These are phyloP conservation scores for Gymnopilus junonius DNA, from an alignment of 768 basidiomycete species.

Conservation along the genomic window DNA sequence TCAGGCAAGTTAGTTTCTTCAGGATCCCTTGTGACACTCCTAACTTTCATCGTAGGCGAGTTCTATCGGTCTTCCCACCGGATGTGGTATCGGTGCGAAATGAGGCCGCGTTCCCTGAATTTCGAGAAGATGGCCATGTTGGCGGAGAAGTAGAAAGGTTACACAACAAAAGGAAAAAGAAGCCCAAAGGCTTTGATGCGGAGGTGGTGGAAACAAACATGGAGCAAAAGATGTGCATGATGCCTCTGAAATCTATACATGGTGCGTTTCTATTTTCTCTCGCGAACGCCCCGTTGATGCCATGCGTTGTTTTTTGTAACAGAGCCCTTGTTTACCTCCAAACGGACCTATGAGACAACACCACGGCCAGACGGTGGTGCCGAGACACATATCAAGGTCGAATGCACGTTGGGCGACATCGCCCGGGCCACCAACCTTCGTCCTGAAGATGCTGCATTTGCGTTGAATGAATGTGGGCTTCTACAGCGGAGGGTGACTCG, in stretches of 20 bases:
- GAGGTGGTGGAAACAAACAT: constrained; percentile 47
- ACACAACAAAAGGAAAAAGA: constrained; percentile 44
- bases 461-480: constrained; percentile 86
- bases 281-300: background rate
- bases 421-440: constrained; percentile 81
- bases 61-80: constrained; percentile 64
- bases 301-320: background rate
- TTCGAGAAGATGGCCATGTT: constrained; percentile 37
- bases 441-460: constrained; percentile 86
- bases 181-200: constrained; percentile 77
- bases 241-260: constrained; percentile 41
- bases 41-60: constrained; percentile 39
- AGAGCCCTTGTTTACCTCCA: constrained; percentile 55
- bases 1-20: constrained; percentile 56
- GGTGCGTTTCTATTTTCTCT: constrained; percentile 33
- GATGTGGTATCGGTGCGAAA: constrained; percentile 51
- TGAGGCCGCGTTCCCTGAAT: constrained; percentile 45
- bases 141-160: constrained; percentile 24
- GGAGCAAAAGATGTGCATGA: constrained; percentile 33
- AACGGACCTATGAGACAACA: constrained; percentile 62
- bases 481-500: constrained; percentile 48
- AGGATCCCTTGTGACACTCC: background rate
- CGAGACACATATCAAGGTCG: constrained; percentile 66
- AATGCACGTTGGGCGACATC: constrained; percentile 77
- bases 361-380: constrained; percentile 70